Base-by-base conservation (phyloP, 2,329 filamentous ascomycete genomes). In the Sordariomycetes sp. region DNA sequence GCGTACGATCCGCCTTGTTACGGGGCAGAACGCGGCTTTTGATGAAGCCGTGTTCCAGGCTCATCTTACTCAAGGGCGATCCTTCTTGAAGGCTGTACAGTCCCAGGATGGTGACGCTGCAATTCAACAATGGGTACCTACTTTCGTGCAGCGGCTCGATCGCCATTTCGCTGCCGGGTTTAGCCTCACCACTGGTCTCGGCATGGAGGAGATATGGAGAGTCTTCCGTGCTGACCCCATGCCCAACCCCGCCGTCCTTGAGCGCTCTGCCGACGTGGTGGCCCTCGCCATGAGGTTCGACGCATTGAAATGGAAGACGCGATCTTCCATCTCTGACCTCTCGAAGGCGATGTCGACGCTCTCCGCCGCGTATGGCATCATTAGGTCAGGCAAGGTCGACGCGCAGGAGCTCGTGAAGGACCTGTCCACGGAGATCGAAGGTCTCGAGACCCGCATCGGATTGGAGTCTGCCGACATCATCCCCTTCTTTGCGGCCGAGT, bases 161-260 rank as follows among this genome's bases (percentile, higher is more conserved):
- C 72, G 72, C 45, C 76, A 77, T 54, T 92, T 95, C 65, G 77
- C 80, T 25, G 77, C 81, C 17, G 84, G 82, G 1, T 91, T 90
- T 72, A 82, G 83, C 57, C 72, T 95, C 15, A 83, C 76, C 0
- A 90, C 86, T 2, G 90, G 90, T 0, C 73, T 90, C 13, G 85
- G 82, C 62, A 94, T 95, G 87, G 87, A 94, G 65, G 68, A 73
- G 10, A 76, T 95, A 5, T 95, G 91, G 92, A 79, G 81, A 50
- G 65, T 74, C 1, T 80, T 95, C 64, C 81, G 87, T 56, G 89
- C 90, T 0, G 68, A 73, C 12, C 76, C 82, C 4, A 74, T 84
- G 24, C 69, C 75, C 1, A 74, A 75, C 20, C 67, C 71, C 25
- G 63, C 65, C 3, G 70, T 74, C 0, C 68, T 84, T 50, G 67